phyloP scores from a whole-genome alignment of 2,329 filamentous ascomycete species.

The Neonectria neomacrospora region DNA sequence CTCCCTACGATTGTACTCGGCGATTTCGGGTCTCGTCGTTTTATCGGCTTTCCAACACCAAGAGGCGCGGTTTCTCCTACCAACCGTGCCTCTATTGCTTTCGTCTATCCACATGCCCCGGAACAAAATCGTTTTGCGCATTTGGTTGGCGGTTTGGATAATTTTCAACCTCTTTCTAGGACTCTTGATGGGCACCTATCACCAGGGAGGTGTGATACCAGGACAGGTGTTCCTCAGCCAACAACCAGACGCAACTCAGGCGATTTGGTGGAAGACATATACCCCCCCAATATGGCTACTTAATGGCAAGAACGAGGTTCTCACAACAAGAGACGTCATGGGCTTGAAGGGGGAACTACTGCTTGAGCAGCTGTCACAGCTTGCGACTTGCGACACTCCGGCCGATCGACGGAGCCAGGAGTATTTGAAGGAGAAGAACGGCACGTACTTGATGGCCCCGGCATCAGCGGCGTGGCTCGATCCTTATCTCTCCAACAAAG shows the following conservation, averaged over 20 bases:
- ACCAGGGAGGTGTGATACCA: constrained; percentile 82
- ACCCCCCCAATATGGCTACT: constrained; percentile 84
- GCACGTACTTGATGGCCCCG: constrained; percentile 78
- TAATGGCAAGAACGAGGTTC: constrained; percentile 77
- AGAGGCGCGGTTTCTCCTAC: constrained; percentile 81
- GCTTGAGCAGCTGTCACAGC: constrained; percentile 65
- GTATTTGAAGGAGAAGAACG: constrained; percentile 69
- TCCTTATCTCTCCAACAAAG: constrained; percentile 68
- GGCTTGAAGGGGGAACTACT: constrained; percentile 72
- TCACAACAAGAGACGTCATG: constrained; percentile 80
- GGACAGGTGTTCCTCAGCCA: constrained; percentile 79
- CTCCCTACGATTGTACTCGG: constrained; percentile 75
- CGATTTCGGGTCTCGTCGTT: constrained; percentile 75
- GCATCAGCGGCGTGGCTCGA: constrained; percentile 77
- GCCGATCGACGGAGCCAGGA: constrained; percentile 65
- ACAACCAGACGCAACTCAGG: constrained; percentile 74
- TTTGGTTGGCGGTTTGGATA: constrained; percentile 73
- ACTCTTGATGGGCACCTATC: constrained; percentile 81
- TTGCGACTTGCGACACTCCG: constrained; percentile 72
- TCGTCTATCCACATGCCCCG: constrained; percentile 77
- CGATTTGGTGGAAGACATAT: constrained; percentile 89
- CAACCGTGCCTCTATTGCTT: constrained; percentile 79
- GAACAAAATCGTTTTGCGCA: constrained; percentile 58
- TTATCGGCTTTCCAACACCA: constrained; percentile 83
- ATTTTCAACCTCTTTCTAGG: constrained; percentile 76